phyloP scores from a whole-genome alignment of 1,139 yeast species.

The Pichia terricola region DNA sequence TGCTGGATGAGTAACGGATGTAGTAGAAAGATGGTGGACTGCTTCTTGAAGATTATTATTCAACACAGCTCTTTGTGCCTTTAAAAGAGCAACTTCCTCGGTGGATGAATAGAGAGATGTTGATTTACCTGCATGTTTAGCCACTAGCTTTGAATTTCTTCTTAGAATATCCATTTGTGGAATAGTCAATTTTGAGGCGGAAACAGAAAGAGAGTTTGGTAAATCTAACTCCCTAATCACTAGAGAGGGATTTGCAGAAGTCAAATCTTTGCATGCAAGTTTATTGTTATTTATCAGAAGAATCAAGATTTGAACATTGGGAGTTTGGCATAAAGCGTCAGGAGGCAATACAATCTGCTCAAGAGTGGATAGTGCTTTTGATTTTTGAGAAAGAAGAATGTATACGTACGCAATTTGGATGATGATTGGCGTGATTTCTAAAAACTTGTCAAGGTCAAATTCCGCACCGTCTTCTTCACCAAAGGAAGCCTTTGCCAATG shows the following conservation, averaged over 20 bases:
- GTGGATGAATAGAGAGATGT: not conserved
- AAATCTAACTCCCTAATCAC: slow-evolving; percentile 34
- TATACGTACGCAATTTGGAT: slow-evolving; percentile 64
- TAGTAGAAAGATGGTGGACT: slow-evolving; percentile 29
- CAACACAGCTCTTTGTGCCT: slow-evolving; percentile 37
- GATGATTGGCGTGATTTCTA: slow-evolving; percentile 53
- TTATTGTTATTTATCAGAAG: not conserved
- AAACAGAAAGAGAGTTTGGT: slow-evolving; percentile 30
- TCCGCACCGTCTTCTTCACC: slow-evolving; percentile 32
- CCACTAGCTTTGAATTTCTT: slow-evolving; percentile 27
- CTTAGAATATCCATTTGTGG: slow-evolving; percentile 34
- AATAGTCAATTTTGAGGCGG: slow-evolving; percentile 34
- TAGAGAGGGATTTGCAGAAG: not conserved
- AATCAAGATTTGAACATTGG: slow-evolving; percentile 16
- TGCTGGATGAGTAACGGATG: slow-evolving; percentile 33
- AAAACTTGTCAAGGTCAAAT: slow-evolving; percentile 17
- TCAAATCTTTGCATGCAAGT: not conserved
- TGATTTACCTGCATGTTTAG: not conserved
- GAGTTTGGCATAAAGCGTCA: not conserved
- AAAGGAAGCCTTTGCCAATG: slow-evolving; percentile 13
- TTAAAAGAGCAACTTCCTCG: slow-evolving; percentile 24
- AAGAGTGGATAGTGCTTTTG: slow-evolving; percentile 36
- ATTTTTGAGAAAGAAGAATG: slow-evolving; percentile 36
- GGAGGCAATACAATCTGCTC: slow-evolving; percentile 7
- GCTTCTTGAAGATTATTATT: slow-evolving; percentile 38